Evolutionary conservation across 768 basidiomycete species (phyloP).

Genomic region (Suillus luteus): DNA sequence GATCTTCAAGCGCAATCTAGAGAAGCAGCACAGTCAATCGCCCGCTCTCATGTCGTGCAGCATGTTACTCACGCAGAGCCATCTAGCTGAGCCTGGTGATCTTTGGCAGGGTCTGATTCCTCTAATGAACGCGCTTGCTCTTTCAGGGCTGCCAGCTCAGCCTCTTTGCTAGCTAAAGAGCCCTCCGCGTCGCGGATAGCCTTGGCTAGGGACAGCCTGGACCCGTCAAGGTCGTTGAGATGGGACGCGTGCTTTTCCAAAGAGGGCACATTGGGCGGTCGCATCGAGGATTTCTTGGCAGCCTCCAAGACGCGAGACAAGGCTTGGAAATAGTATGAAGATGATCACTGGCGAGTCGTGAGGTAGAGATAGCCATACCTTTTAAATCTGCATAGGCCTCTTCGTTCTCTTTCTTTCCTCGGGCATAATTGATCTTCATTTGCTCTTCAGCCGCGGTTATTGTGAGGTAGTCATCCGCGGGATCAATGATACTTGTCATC

Average conservation of each 20-base stretch:
- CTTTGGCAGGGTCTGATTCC: conserved; percentile 68
- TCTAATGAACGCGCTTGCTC: conserved; percentile 64
- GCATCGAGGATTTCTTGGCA: conserved; percentile 68
- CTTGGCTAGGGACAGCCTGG: conserved; percentile 66
- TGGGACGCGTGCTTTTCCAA: conserved; percentile 58
- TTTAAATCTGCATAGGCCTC: conserved; percentile 66
- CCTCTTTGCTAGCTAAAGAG: conserved; percentile 64
- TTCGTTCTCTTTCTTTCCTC: conserved; percentile 67
- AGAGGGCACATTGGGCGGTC: conserved; percentile 71
- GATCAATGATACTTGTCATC: conserved; percentile 74
- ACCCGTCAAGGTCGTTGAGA: conserved; percentile 66
- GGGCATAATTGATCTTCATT: conserved; percentile 57
- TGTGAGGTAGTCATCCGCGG: conserved; percentile 76
- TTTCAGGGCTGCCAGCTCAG: conserved; percentile 67
- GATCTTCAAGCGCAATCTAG: conserved; percentile 65
- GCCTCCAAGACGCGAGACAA: conserved; percentile 65
- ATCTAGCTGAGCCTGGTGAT: conserved; percentile 70
- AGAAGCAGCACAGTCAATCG: conserved; percentile 13
- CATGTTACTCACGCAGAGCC: conserved; percentile 56
- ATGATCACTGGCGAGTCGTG: neutral
- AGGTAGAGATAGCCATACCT: conserved; percentile 38
- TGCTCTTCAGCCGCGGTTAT: conserved; percentile 75
- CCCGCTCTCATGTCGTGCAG: neutral
- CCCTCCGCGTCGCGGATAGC: conserved; percentile 75
- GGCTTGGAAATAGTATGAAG: conserved; percentile 40